A percentile compares a stretch with the other conserved stretches of the same genome.
These are phyloP conservation scores for Monilinia aucupariae DNA, from an alignment of 2,329 filamentous ascomycete genomes.

Conservation along the genomic window DNA sequence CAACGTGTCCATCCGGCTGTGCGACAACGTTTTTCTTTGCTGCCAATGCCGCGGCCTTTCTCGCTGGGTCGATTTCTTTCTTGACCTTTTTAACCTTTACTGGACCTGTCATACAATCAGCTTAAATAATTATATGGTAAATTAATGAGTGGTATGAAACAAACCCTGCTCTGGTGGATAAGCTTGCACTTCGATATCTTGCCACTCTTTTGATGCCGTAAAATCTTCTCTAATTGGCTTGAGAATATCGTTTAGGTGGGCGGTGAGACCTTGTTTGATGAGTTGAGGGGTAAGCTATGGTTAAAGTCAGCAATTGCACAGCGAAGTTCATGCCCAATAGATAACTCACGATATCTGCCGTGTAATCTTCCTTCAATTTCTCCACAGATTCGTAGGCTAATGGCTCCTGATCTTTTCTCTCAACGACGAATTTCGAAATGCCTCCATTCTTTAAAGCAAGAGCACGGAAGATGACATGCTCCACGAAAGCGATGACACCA, in stretches of 20 bases:
- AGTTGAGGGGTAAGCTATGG: slow-evolving; percentile 72
- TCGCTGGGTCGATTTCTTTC: slow-evolving; percentile 44
- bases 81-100: slow-evolving; percentile 67
- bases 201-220: slow-evolving; percentile 69
- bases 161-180: slow-evolving; percentile 67
- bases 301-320: slow-evolving; percentile 20
- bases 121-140: background rate
- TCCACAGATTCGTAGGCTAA: slow-evolving; percentile 13
- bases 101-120: slow-evolving; percentile 36
- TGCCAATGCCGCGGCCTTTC: slow-evolving; percentile 31
- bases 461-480: slow-evolving; percentile 72
- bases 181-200: slow-evolving; percentile 67
- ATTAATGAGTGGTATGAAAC: slow-evolving; percentile 38
- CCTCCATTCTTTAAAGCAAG: slow-evolving; percentile 49
- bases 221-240: slow-evolving; percentile 73
- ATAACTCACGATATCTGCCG: slow-evolving; percentile 7
- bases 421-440: slow-evolving; percentile 51
- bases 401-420: slow-evolving; percentile 16
- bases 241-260: slow-evolving; percentile 67
- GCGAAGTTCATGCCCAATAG: background rate
- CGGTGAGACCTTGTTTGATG: slow-evolving; percentile 76
- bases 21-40: slow-evolving; percentile 27
- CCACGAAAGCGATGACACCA: slow-evolving; percentile 75
- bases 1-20: slow-evolving; percentile 31
- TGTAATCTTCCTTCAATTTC: slow-evolving; percentile 14